Evolutionary conservation across 306 rosid species (phyloP).

Genomic region (Adenanthera pavonina): DNA sequence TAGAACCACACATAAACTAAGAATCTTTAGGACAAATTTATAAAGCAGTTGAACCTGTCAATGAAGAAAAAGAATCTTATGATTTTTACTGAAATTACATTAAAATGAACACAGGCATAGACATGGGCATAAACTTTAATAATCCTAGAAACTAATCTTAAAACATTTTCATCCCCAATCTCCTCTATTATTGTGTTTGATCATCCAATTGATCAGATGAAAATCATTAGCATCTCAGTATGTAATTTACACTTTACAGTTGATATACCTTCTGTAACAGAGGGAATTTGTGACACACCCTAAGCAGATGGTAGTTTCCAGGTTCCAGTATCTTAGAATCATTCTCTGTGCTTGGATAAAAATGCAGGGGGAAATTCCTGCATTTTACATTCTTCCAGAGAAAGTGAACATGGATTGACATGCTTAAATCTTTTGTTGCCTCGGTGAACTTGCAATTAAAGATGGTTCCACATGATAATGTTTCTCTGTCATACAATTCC

Average conservation of each 20-base stretch:
- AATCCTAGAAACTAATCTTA: conserved; percentile 21
- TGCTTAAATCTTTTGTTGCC: conserved; percentile 44
- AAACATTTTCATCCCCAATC: conserved; percentile 28
- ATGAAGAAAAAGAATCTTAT: not conserved
- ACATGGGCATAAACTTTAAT: not conserved
- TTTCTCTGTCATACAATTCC: conserved; percentile 43
- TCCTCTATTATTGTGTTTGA: conserved; percentile 21
- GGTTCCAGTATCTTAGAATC: conserved; percentile 50
- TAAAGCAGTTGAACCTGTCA: not conserved
- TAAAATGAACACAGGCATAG: not conserved
- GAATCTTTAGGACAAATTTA: conserved; percentile 23
- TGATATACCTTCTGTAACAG: conserved; percentile 58
- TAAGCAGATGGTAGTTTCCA: conserved; percentile 74
- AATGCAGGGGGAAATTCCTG: conserved; percentile 55
- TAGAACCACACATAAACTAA: conserved; percentile 6
- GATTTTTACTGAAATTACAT: not conserved
- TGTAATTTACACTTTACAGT: conserved; percentile 28
- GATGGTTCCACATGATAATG: conserved; percentile 70
- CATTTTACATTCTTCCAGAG: conserved; percentile 57
- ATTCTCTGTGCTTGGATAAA: conserved; percentile 43
- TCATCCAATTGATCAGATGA: conserved; percentile 30
- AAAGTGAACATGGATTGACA: conserved; percentile 58
- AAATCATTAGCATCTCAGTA: conserved; percentile 23
- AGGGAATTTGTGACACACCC: conserved; percentile 80
- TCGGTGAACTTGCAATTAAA: conserved; percentile 49